These are phyloP conservation scores for Teunomyces panamensis DNA, from an alignment of 805 yeast species.

Conservation along the genomic window DNA sequence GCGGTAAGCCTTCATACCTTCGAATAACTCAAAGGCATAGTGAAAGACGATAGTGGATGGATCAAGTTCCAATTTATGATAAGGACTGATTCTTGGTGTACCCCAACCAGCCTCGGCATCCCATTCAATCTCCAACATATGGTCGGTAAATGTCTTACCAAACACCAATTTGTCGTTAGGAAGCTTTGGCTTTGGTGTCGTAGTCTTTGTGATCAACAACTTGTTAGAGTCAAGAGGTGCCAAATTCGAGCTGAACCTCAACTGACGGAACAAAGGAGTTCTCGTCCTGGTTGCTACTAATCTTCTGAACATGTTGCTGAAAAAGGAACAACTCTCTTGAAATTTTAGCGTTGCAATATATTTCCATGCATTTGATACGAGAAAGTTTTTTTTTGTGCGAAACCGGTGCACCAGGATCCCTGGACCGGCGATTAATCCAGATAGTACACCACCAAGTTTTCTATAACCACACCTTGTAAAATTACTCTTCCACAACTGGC, in stretches of 20 bases:
- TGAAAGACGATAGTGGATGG: slow-evolving; percentile 92
- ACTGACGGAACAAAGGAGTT: slow-evolving; percentile 1
- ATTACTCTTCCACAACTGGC: slow-evolving; percentile 21
- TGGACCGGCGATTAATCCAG: neutral
- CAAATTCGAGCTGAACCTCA: slow-evolving; percentile 7
- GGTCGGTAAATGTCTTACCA: slow-evolving; percentile 69
- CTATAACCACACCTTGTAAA: slow-evolving; percentile 27
- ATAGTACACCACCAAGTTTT: slow-evolving; percentile 29
- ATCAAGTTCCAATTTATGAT: slow-evolving; percentile 70
- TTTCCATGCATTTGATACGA: too few species aligned
- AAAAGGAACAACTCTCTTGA: neutral
- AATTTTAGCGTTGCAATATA: too few species aligned
- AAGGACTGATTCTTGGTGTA: slow-evolving; percentile 84
- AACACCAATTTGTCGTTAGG: slow-evolving; percentile 41
- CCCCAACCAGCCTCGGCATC: slow-evolving; percentile 76
- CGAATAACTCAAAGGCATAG: slow-evolving; percentile 92
- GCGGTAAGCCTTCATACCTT: slow-evolving; percentile 91
- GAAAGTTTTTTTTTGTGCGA: slow-evolving; percentile 1
- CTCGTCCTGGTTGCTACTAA: slow-evolving; percentile 1
- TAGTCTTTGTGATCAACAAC: slow-evolving; percentile 34
- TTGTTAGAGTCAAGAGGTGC: slow-evolving; percentile 39
- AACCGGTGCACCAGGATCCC: slow-evolving; percentile 1
- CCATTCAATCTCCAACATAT: slow-evolving; percentile 89
- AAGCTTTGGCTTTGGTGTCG: slow-evolving; percentile 32
- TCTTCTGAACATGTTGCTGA: neutral